Base-by-base conservation (phyloP, 805 yeast species). In the Myxozyma monticola region DNA sequence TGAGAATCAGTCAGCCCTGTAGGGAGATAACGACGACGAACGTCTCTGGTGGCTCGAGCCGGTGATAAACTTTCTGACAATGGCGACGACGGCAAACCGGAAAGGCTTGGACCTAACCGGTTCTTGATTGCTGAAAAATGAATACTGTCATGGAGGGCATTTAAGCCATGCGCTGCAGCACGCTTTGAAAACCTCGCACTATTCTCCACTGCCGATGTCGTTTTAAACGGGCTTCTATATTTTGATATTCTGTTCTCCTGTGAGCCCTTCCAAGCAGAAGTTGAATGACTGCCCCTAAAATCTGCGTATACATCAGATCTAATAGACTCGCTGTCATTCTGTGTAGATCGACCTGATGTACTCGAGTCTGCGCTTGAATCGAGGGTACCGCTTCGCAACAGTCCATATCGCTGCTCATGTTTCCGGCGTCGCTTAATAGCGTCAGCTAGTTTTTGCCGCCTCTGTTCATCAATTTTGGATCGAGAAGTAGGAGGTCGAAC, bases 1-100 rank as follows among this genome's bases (percentile, higher is more conserved):
- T 54, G 48, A 18, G 49, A 37, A 42, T 56, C 59, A n/a, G 51
- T 34, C 26, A 56, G 35, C 10, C 43, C 42, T 21, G 44, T 39
- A 15, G 55, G 47, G 9, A 54, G 25, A 1, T 45, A 45, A n/a
- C 48, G 28, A n/a, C 48, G 44, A 4, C 43, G 48, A 7, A 36
- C 36, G 7, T 24, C 42, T 4, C 5, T 5, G 6, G 50, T 46
- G 2, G 44, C 37, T 2, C 42, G 24, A 12, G 48, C 44, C 7
- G 51, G 46, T 22, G 55, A 41, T 21, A 49, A 12, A 18, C 49
- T 49, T 26, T 53, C 55, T 9, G 45, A 35, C 2, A 41, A 33
- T 6, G 55, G 51, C n/a, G 54, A 53, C 22, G 51, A 43, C n/a
- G 45, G 40, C n/a, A 36, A 10, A 20, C 36, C 29, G 34, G 28